Percentiles rank a stretch among this genome's conserved stretches.
These are phyloP conservation scores for Aspergillus incahuasiensis DNA, from an alignment of 495 filamentous ascomycete species.

Conservation along the genomic window DNA sequence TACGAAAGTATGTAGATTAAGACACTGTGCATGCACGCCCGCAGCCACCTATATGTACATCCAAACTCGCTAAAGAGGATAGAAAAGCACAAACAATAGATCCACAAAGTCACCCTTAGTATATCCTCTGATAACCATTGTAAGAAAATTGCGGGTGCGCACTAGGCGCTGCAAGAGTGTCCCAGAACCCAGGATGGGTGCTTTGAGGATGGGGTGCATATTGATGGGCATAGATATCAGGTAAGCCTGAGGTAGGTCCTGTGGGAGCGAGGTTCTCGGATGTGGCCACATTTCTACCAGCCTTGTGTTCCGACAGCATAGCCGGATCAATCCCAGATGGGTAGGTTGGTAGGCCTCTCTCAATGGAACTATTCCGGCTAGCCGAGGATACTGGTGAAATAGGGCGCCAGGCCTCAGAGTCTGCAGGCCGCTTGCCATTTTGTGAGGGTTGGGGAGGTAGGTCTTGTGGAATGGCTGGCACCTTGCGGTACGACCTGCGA, in stretches of 20 bases:
- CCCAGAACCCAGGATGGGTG: constrained; percentile 15
- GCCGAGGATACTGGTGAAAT: constrained; percentile 17
- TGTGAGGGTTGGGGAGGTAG: neutral
- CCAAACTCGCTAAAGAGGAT: no score
- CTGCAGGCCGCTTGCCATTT: constrained; percentile 10
- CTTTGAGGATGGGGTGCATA: constrained; percentile 6
- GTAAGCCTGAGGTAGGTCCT: constrained; percentile 7
- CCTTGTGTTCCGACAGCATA: no score
- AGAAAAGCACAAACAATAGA: no score
- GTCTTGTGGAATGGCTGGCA: neutral
- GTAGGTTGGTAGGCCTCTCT: constrained; percentile 16
- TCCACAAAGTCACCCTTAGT: no score
- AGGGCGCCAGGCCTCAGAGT: constrained; percentile 6
- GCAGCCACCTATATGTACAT: no score
- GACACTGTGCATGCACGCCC: no score
- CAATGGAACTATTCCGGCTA: constrained; percentile 21
- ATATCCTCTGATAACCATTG: constrained; percentile 10
- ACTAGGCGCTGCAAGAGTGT: constrained; percentile 1
- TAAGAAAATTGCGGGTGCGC: constrained; percentile 13
- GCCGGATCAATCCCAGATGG: constrained; percentile 11
- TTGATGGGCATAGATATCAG: constrained; percentile 19
- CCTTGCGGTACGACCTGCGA: neutral
- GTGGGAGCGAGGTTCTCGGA: constrained; percentile 6
- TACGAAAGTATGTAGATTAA: no score
- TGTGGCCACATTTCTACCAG: neutral